Evolutionary conservation across 352 stramenopile species (phyloP), one percentile per base, ranked within the genome.

Genomic region (Pythium folliculosum): DNA sequence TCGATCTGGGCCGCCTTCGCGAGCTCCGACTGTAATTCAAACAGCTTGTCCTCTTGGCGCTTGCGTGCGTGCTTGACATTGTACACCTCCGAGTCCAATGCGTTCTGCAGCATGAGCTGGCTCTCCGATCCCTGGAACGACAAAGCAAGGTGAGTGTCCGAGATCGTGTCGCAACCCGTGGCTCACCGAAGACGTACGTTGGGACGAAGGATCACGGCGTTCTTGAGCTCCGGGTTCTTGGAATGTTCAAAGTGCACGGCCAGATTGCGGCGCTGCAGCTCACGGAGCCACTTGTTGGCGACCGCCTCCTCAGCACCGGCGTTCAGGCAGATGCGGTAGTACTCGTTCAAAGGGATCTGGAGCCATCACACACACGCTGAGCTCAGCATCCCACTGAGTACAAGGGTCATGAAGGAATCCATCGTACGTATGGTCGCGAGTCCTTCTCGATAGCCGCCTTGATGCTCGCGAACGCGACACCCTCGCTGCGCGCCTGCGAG

Each of bases 61-160:
- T 77, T 79, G 38, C 80, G 80, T 51, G 85, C 75, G 57, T 90
- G 81, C 56, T 91, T 89, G 63, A 91, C 69, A 60, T 81, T 89
- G 63, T 88, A 90, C 58, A 91, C 65, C 72, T 90, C 82, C 27
- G 82, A 89, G 60, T 93, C 85, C 30, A 93, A 65, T n/a, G 85
- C 70, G 72, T 82, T 91, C 48, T 88, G 78, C 48, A 93, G 71
- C 52, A 81, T 83, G 59, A 88, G 49, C 21, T 87, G 52, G 67
- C 85, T 91, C 67, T 93, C 85, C n/a, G 80, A 70, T 56, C 84
- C 89, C 83, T 91, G 43, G 5, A 22, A 45, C 7, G 9, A 37
- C n/a, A 53, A 14, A 44, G n/a, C 38, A 38, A 14, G 12, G 22
- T 44, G 1, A 63, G 21, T 27, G 40, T 16, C 17, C 47, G 62